Percentiles rank a stretch among this genome's conserved stretches.
These are phyloP conservation scores for Neurospora tetrasperma DNA, from an alignment of 495 filamentous ascomycete genomes.

Conservation along the genomic window DNA sequence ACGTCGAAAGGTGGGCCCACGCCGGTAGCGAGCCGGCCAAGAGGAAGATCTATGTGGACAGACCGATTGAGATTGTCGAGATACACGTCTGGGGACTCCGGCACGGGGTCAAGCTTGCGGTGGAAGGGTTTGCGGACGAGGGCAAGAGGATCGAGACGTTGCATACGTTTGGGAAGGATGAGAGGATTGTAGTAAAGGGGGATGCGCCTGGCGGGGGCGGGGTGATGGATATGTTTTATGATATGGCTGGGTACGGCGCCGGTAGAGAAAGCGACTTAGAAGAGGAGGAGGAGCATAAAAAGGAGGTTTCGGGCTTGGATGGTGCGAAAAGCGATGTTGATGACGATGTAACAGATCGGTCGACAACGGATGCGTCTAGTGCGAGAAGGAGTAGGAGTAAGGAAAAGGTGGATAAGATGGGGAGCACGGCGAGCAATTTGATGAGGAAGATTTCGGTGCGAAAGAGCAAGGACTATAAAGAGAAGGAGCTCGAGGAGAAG, in stretches of 20 bases:
- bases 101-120: constrained; percentile 75
- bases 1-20: constrained; percentile 75
- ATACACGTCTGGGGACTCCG: constrained; percentile 83
- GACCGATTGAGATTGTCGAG: constrained; percentile 74
- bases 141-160: constrained; percentile 77
- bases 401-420: constrained; percentile 12
- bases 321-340: constrained; percentile 4
- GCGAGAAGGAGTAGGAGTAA: constrained; percentile 6
- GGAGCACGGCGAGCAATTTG: constrained; percentile 7
- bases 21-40: constrained; percentile 21
- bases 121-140: constrained; percentile 79
- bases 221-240: constrained; percentile 39
- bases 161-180: constrained; percentile 65
- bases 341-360: background rate
- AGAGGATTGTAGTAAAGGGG: constrained; percentile 64
- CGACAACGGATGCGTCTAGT: background rate
- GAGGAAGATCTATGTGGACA: constrained; percentile 68
- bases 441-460: constrained; percentile 16
- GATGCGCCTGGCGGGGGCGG: constrained; percentile 36
- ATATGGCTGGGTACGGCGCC: constrained; percentile 38
- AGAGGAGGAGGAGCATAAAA: constrained; percentile 18
- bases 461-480: constrained; percentile 6
- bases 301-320: constrained; percentile 14
- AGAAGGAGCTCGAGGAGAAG: background rate
- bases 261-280: constrained; percentile 6